A percentile compares a stretch with the other conserved stretches of the same genome.
phyloP scores from a whole-genome alignment of 257 asterid species.

The Fraxinus anomala region DNA sequence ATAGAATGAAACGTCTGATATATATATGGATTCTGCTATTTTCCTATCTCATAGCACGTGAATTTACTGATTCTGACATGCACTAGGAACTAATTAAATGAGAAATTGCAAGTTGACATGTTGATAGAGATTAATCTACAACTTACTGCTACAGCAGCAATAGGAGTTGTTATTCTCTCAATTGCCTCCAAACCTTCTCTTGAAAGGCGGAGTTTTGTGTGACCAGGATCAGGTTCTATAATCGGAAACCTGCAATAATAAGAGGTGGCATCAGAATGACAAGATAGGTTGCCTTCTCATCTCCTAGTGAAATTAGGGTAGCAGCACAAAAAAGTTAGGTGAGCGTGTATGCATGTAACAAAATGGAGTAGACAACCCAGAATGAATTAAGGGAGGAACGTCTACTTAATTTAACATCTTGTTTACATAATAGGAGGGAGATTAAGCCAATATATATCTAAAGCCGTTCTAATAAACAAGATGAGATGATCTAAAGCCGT shows the following conservation, averaged over 20 bases:
- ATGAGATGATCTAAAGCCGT: constrained; percentile 6
- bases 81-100: constrained; percentile 7
- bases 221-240: constrained; percentile 94
- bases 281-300: constrained; percentile 8
- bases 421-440: not conserved
- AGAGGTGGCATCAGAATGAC: constrained; percentile 15
- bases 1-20: constrained; percentile 3
- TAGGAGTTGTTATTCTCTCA: constrained; percentile 79
- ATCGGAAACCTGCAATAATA: constrained; percentile 74
- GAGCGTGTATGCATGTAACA: not conserved
- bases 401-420: not conserved
- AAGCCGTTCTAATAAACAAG: constrained; percentile 13
- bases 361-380: not conserved
- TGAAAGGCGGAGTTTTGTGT: constrained; percentile 86
- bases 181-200: constrained; percentile 91
- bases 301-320: constrained; percentile 12
- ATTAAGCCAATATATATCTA: not conserved
- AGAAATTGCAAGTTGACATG: constrained; percentile 18
- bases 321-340: not conserved
- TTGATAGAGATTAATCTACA: constrained; percentile 25
- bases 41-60: not conserved
- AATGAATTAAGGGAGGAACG: not conserved
- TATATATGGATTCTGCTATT: not conserved
- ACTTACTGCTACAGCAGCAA: constrained; percentile 95
- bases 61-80: constrained; percentile 7